phyloP scores from a whole-genome alignment of 2,329 filamentous ascomycete species.

The Aspergillus sp. region DNA sequence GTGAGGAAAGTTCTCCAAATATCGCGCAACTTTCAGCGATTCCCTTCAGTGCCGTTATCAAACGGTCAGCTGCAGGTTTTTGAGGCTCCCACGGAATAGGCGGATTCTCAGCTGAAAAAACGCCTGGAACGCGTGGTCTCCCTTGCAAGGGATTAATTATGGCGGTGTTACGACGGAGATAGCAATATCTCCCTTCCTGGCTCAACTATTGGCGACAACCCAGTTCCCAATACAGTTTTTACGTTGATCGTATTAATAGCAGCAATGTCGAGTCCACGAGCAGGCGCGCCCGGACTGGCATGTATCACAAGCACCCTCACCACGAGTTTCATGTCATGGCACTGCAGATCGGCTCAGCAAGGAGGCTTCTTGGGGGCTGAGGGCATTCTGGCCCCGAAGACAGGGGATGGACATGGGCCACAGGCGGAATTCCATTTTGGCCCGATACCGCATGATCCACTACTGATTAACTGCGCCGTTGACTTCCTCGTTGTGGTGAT shows the following conservation, averaged over 20 bases:
- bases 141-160: neutral
- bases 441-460: neutral
- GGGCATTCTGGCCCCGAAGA: conserved; percentile 2
- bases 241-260: conserved; percentile 7
- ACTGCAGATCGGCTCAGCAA: conserved; percentile 8
- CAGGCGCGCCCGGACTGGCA: conserved; percentile 7
- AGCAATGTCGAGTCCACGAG: conserved; percentile 2
- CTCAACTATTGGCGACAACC: neutral
- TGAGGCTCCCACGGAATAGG: conserved; percentile 13
- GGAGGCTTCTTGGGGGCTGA: conserved; percentile 2
- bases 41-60: neutral
- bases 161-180: neutral
- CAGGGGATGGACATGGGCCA: neutral
- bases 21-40: neutral
- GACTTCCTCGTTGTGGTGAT: neutral
- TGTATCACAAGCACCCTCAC: conserved; percentile 5
- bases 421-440: conserved; percentile 1
- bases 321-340: conserved; percentile 16
- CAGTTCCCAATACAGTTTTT: neutral
- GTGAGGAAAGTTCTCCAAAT: neutral
- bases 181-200: neutral
- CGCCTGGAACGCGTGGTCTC: neutral
- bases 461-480: neutral
- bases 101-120: conserved; percentile 1
- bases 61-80: conserved; percentile 6